Evolutionary conservation across 768 basidiomycete species (phyloP), one percentile per base, ranked within the genome.

Genomic region (Antrodiella citrinella): DNA sequence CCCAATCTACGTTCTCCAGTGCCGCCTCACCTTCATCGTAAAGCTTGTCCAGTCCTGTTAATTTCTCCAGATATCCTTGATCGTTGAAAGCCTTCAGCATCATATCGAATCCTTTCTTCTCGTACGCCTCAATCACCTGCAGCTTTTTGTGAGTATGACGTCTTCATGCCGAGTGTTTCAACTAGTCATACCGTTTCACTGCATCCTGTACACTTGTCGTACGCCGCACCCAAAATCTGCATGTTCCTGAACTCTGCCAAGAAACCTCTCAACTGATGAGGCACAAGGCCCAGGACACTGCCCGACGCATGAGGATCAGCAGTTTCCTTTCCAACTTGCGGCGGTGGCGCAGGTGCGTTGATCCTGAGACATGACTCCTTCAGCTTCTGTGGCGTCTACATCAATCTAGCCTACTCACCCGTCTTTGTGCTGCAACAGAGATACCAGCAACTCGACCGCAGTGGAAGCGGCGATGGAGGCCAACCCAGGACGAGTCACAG

Each of bases 201-300:
- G 62, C 96, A 99, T 0, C 91, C 96, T 1, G 93, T 95, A 64
- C 95, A 99, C 49, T 75, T 71, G 48, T 84, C 78, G 62, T 87
- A 99, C 1, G 92, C 90, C 2, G 86, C 81, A 0, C 95, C 96
- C 0, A 84, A 81, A 51, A 99, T 82, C 22, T 81, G 79, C 58
- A 97, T 72, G 40, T 82, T 91, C 47, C 82, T 75, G 73, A 95
- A 99, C 54, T 91, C 85, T 4, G 82, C 81, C 2, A 98, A 75
- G 71, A 82, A 92, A 0, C 94, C 96, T 3, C 96, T 82, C 9
- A 98, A 72, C 62, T 97, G 94, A 64, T 98, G 96, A 1, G 96
- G 96, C 3, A 97, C 89, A 15, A 84, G 69, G 0, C 95, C 95
- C 2, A 97, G 77, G 9, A 90, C 80, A 58, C 80, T 77, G 20